Base-by-base conservation (phyloP, 2,329 filamentous ascomycete genomes). In the Nemania sp. region DNA sequence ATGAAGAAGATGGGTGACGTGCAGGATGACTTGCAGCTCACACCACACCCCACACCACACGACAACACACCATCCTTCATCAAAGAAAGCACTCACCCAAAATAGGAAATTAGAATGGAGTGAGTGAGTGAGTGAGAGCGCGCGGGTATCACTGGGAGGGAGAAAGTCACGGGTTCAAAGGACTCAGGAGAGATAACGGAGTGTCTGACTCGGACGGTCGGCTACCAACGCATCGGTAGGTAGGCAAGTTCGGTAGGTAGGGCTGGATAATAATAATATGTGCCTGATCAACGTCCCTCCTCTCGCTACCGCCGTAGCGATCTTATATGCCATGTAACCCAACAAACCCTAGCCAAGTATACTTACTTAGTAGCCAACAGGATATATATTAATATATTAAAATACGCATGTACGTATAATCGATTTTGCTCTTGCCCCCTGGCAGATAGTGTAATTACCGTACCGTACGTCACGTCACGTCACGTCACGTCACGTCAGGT, bases 191-290 rank as follows among this genome's bases (percentile, higher is more conserved):
- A 20, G 29, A 21, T 32, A 40, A 18, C 13, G 39, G 17, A 25
- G 45, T 7, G 21, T 39, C 25, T 56, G 50, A 59, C 57, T 62
- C 39, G 54, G 54, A n/a, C 29, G 48, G 13, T 48, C 17, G 40
- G n/a, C n/a, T n/a, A 29, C 3, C 12, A 35, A 34, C 54, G 52
- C 7, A 7, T 29, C 25, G 25, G 25, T 29, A 52, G n/a, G n/a
- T n/a, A n/a, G n/a, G n/a, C n/a, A n/a, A n/a, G n/a, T n/a, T n/a
- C n/a, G n/a, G n/a, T n/a, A n/a, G n/a, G 60, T 58, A 56, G 37
- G 62, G 58, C 55, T 64, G 54, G 35, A 35, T 47, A 46, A 17
- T 47, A 9, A 9, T n/a, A 5, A 50, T 37, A 50, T 50, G 32
- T 37, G 20, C 9, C 29, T 11, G 25, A 37, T 45, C 5, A 15